Evolutionary conservation across 2,329 filamentous ascomycete species (phyloP), one percentile per base, ranked within the genome.

Genomic region (Cytospora piceae): DNA sequence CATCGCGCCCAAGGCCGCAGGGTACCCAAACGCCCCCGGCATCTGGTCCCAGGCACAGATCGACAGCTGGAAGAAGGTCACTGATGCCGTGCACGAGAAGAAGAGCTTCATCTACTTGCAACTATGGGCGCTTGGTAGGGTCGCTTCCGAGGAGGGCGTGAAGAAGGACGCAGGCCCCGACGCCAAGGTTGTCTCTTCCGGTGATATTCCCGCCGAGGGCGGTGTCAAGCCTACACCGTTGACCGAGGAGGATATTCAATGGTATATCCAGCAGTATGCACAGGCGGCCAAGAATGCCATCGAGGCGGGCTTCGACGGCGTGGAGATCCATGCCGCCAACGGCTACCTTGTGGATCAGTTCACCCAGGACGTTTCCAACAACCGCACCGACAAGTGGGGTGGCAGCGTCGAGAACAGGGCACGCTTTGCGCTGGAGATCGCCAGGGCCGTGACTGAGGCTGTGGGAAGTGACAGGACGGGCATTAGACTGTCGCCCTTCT

Each of bases 51-150:
- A 80, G 1, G 80, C 77, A 27, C 87, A 89, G 69, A 79, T 85
- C 55, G 79, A 79, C 0, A 83, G 79, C 0, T 91, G 88, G 88
- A 83, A 81, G 17, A 77, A 80, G 63, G 77, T 90, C 32, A 86
- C 84, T 1, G 81, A 85, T 57, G 84, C 82, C 1, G 87, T 91
- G 1, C 89, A 91, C 75, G 79, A 79, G 32, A 85, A 86, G 69
- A 85, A 85, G 52, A 81, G 80, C 49, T 84, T 80, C 71, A 86
- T 89, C 67, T 90, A 83, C 74, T 73, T 82, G n/a, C 89, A 91
- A 74, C 78, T 91, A 0, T 90, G 78, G 78, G 74, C 75, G 15
- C 75, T 79, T 0, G 79, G 79, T 0, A 78, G 79, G 0, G 73
- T 73, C 27, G 78, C 77, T 4, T 68, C 83, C 70, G 68, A 74